Evolutionary conservation across 176 grass and related monocot species (phyloP), one percentile per base, ranked within the genome.

Genomic region (Otatea glauca): DNA sequence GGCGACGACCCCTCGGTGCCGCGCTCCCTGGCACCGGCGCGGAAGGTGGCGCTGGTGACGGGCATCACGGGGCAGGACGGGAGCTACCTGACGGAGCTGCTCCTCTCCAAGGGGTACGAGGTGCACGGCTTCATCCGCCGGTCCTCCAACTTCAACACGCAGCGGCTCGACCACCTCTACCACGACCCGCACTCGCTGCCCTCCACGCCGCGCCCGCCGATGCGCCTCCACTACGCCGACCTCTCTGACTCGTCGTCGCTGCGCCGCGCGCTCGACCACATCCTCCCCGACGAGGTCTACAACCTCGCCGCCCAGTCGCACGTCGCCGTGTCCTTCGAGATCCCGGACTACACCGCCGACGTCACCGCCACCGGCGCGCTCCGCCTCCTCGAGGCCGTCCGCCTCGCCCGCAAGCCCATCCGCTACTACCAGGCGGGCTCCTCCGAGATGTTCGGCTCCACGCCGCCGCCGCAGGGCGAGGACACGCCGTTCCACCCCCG

Each of bases 131-230:
- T 98, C 77, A 98, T 98, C 69, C 93, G 96, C 13, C 93, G 96
- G 67, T 98, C 91, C 77, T 96, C 96, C 89, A 98, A 98, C 90
- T 98, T 98, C 87, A 98, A 98, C 87, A 98, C 93, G 17, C 88
- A 89, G 74, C 71, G 93, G 6, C 91, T 98, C 1, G 93, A 98
- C 2, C 96, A 98, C 86, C 77, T 98, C 83, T 98, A 98, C 87
- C 91, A 95, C 81, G 96, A 98, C 74, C 96, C 96, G 34, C 96
- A 98, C 87, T 89, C 90, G 24, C 55, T 82, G 13, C 84, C 91
- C 38, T 90, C 79, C 16, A n/a, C 82, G 0, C 56, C 74, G 11
- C 88, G 91, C 59, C 93, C 96, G 5, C 96, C 86, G 72, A 87
- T 99, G 91, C 92, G 89, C 45, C 89, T 99, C 53, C 96, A 99